A percentile compares a stretch with the other conserved stretches of the same genome.
Evolutionary conservation across 495 filamentous ascomycete species (phyloP).

Genomic region (Penicillium subrubescens): DNA sequence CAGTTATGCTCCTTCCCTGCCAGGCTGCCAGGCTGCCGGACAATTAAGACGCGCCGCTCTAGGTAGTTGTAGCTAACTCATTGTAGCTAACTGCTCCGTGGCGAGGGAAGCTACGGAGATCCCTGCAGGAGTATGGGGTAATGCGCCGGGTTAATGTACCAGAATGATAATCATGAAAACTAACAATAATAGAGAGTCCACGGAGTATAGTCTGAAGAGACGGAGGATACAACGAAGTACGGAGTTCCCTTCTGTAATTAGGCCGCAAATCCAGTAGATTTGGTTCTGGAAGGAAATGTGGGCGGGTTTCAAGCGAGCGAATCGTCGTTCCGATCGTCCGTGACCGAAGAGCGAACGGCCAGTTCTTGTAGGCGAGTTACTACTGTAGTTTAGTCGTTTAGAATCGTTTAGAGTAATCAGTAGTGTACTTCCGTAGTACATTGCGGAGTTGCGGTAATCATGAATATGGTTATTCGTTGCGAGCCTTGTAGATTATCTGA

Average conservation of each 20-base stretch:
- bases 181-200: not conserved
- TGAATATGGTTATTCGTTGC: not conserved
- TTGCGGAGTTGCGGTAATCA: not conserved
- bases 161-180: not conserved
- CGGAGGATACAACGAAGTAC: not conserved
- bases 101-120: not conserved
- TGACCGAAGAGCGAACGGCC: not conserved
- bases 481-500: not conserved
- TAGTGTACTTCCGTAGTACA: not conserved
- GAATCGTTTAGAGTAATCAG: too few relatives aligned
- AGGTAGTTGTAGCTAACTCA: not conserved
- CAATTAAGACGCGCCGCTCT: not conserved
- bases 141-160: not conserved
- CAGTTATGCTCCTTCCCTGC: not conserved
- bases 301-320: not conserved
- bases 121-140: not conserved
- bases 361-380: not conserved
- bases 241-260: not conserved
- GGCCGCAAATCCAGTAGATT: not conserved
- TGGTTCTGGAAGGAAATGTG: slow-evolving; percentile 10
- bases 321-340: slow-evolving; percentile 10
- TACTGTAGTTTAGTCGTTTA: too few relatives aligned
- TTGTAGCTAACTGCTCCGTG: not conserved
- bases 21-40: not conserved
- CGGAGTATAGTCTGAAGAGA: not conserved